A percentile compares a stretch with the other conserved stretches of the same genome.
Evolutionary conservation across 441 rosid genomes (phyloP).

Genomic region (Populus hybrid): DNA sequence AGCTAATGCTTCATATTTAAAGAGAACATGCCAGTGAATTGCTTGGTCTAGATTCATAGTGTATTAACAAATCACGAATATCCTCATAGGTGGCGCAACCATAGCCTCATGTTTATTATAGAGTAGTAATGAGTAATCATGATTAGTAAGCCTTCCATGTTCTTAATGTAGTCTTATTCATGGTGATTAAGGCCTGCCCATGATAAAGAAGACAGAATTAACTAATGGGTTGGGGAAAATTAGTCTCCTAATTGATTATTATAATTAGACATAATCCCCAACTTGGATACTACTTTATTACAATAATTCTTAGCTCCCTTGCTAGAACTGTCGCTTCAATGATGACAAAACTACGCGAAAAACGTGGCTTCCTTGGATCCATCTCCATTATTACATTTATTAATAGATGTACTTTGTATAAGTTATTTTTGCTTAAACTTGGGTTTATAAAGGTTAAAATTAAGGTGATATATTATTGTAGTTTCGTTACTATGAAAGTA

Average conservation of each 20-base stretch:
- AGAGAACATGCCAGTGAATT: not conserved
- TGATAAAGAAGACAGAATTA: not conserved
- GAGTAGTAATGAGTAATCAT: not conserved
- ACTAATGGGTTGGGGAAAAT: not conserved
- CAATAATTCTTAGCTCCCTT: too few relatives aligned
- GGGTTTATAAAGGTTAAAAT: too few relatives aligned
- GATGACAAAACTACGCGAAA: too few relatives aligned
- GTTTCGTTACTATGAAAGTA: fast-evolving
- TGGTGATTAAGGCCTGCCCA: not conserved
- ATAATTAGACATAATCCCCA: not conserved
- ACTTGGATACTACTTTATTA: not conserved
- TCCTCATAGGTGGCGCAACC: not conserved
- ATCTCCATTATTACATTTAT: too few relatives aligned
- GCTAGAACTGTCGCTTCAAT: too few relatives aligned
- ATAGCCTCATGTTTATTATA: slow-evolving; percentile 13
- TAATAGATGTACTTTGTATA: too few relatives aligned
- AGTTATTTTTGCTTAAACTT: too few relatives aligned
- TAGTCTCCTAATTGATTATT: not conserved
- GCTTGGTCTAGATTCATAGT: not conserved
- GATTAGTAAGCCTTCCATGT: not conserved
- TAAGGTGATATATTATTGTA: too few relatives aligned
- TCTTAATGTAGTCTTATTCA: not conserved
- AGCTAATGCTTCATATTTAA: not conserved
- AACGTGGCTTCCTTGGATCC: too few relatives aligned
- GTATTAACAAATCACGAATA: not conserved